Percentiles rank a stretch among this genome's conserved stretches.
phyloP scores from a whole-genome alignment of 768 basidiomycete genomes.

The Tulasnella calospora region DNA sequence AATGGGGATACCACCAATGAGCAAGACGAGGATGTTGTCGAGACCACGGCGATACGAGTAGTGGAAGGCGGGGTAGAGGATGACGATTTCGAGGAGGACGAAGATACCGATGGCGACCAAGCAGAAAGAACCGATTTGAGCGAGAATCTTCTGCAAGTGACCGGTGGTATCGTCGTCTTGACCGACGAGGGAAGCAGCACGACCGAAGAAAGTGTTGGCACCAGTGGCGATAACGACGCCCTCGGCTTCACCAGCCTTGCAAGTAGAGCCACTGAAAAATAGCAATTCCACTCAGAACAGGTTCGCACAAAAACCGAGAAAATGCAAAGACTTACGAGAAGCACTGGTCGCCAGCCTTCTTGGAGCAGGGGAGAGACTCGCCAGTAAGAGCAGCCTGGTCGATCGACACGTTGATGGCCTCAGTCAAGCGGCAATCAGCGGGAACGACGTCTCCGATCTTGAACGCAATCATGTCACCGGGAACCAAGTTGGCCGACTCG shows the following conservation, averaged over 20 bases:
- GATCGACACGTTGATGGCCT: constrained; percentile 95
- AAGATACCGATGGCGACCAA: constrained; percentile 93
- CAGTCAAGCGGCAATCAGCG: constrained; percentile 93
- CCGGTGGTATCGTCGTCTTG: constrained; percentile 97
- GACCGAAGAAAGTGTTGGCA: constrained; percentile 98
- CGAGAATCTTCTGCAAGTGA: constrained; percentile 97
- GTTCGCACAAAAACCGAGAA: background rate
- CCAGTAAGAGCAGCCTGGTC: constrained; percentile 98
- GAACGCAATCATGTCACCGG: constrained; percentile 95
- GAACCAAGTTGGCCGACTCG: constrained; percentile 83
- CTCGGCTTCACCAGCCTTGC: constrained; percentile 98
- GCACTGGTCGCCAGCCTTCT: constrained; percentile 93
- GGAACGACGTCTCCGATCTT: constrained; percentile 99
- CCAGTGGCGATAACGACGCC: constrained; percentile 98
- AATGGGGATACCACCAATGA: constrained; percentile 99
- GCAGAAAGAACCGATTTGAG: constrained; percentile 97
- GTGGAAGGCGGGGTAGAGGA: constrained; percentile 86
- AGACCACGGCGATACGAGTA: constrained; percentile 91
- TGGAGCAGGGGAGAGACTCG: constrained; percentile 88
- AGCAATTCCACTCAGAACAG: background rate
- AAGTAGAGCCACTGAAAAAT: constrained; percentile 81
- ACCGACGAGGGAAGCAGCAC: constrained; percentile 94
- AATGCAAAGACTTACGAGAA: constrained; percentile 71
- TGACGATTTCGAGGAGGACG: constrained; percentile 90
- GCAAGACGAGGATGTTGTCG: constrained; percentile 93